Conservation (phyloP, 1,284 basidiomycete species). For the Cutaneotrichosporon sp. region DNA sequence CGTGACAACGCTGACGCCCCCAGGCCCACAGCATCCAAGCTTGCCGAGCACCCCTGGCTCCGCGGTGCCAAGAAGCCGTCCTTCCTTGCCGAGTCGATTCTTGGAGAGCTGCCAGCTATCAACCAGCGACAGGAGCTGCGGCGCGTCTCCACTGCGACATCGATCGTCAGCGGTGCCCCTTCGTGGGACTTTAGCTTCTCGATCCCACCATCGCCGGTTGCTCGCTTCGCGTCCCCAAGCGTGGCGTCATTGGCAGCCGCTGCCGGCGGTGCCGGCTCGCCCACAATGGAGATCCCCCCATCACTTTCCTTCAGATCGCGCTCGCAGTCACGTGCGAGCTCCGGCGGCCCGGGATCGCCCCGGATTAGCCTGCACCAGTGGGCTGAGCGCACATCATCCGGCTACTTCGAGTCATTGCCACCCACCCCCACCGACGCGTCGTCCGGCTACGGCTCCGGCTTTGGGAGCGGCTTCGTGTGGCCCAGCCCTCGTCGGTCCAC, state of each 20-base stretch:
- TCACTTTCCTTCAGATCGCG: constrained; percentile 14
- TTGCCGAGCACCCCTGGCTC: constrained; percentile 42
- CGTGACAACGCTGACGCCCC: neutral
- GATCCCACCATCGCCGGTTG: constrained; percentile 33
- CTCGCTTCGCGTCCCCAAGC: constrained; percentile 17
- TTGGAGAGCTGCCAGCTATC: constrained; percentile 36
- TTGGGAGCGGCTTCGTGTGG: constrained; percentile 2
- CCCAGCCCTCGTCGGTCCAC: constrained; percentile 5
- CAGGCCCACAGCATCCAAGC: constrained; percentile 30
- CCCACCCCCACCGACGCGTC: constrained; percentile 15
- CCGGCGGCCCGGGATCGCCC: constrained; percentile 28
- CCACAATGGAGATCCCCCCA: constrained; percentile 13
- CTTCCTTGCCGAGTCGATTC: constrained; percentile 38
- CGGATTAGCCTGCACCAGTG: constrained; percentile 41
- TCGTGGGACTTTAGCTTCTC: constrained; percentile 48
- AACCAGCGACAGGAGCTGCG: constrained; percentile 43
- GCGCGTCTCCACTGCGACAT: constrained; percentile 39
- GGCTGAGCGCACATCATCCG: constrained; percentile 34
- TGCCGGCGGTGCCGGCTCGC: constrained; percentile 1
- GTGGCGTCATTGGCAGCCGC: constrained; percentile 13
- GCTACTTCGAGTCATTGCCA: constrained; percentile 20
- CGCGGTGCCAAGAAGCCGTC: constrained; percentile 34
- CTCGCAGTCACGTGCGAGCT: constrained; percentile 24
- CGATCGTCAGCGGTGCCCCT: constrained; percentile 35
- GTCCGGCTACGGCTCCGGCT: constrained; percentile 1